Conservation (phyloP, 106 monocot species). For the Allium sativum region DNA sequence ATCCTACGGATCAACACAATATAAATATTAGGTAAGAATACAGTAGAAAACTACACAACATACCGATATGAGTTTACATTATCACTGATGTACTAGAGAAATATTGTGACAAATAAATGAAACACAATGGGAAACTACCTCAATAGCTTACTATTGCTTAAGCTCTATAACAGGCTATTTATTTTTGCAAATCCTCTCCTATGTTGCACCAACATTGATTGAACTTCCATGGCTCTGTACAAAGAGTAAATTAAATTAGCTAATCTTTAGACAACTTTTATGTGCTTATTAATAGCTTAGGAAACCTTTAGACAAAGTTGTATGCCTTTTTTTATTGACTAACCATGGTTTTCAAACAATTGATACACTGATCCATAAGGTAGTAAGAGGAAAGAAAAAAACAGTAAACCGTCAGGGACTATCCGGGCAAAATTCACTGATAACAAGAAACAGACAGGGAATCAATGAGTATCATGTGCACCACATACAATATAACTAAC, state of each 20-base stretch:
- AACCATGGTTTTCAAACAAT: constrained; percentile 93
- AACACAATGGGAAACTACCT: constrained; percentile 25
- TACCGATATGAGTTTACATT: background rate
- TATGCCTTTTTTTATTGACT: background rate
- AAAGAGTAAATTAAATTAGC: background rate
- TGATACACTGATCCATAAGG: constrained; percentile 90
- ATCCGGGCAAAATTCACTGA: constrained; percentile 92
- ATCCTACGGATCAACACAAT: constrained; percentile 45
- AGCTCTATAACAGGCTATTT: constrained; percentile 96
- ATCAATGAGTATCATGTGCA: background rate
- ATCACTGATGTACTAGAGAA: background rate
- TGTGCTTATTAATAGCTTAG: background rate
- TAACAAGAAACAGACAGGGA: constrained; percentile 1
- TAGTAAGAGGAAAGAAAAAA: constrained; percentile 99
- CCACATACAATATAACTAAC: background rate
- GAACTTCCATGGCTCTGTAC: constrained; percentile 68
- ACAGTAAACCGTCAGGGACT: constrained; percentile 91
- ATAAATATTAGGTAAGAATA: background rate
- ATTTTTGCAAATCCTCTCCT: constrained; percentile 94
- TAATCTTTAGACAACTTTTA: background rate
- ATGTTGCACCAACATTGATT: constrained; percentile 53
- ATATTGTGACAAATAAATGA: background rate
- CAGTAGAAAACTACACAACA: background rate
- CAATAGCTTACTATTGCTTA: constrained; percentile 80
- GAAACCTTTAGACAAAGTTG: constrained; percentile 1